Conservation (phyloP, 495 filamentous ascomycete genomes). For the Pseudomonodictys pantanalensis region DNA sequence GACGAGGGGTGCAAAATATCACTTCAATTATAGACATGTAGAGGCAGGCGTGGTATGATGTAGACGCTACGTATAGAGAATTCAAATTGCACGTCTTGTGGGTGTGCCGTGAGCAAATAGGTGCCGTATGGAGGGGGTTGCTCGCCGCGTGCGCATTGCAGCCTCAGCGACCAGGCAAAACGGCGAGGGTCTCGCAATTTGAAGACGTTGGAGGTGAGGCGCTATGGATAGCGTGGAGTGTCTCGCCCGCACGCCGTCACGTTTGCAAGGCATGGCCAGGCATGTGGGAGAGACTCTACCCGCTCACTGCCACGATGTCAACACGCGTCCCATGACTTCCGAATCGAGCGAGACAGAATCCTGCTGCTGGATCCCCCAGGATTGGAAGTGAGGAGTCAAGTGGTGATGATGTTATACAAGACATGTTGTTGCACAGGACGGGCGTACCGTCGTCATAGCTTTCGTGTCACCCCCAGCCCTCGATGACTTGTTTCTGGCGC, state of each 20-base stretch:
- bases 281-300: background rate
- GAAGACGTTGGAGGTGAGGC: slow-evolving; percentile 7
- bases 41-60: background rate
- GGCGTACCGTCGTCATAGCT: slow-evolving; percentile 14
- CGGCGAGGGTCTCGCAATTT: slow-evolving; percentile 28
- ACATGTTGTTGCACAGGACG: background rate
- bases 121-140: no score
- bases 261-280: background rate
- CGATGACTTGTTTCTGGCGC: background rate
- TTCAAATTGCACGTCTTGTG: no score
- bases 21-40: background rate
- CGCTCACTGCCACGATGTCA: slow-evolving; percentile 3
- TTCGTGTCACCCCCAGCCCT: slow-evolving; percentile 21
- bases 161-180: slow-evolving; percentile 20
- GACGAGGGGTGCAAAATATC: background rate
- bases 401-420: slow-evolving; percentile 11
- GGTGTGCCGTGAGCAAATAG: no score
- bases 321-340: no score
- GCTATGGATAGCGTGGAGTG: background rate
- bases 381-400: background rate
- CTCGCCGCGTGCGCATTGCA: slow-evolving; percentile 1
- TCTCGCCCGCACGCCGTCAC: background rate
- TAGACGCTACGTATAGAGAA: background rate
- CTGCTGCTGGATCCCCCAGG: no score
- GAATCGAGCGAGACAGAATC: no score